Conservation (phyloP, 192 early-diverging fungal species). For the Coemansia sp. region DNA sequence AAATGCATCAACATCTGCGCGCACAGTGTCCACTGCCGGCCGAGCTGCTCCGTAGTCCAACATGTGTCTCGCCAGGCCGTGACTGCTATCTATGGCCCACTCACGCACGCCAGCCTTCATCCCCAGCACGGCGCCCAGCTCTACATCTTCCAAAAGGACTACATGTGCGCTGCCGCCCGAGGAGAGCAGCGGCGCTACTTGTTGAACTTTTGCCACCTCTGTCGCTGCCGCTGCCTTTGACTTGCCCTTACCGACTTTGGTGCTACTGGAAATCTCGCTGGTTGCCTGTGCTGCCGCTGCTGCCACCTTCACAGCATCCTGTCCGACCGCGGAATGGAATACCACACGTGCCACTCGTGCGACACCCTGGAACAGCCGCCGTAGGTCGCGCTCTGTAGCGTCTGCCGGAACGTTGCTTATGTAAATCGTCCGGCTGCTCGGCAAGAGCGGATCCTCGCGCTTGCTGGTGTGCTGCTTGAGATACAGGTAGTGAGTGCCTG, state of each 20-base stretch:
- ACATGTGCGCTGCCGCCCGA: constrained; percentile 70
- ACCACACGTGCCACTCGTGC: constrained; percentile 61
- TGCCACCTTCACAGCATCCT: constrained; percentile 23
- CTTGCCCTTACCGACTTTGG: constrained; percentile 31
- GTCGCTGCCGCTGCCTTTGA: constrained; percentile 20
- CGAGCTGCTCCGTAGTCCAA: constrained; percentile 46
- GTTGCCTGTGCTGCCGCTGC: constrained; percentile 38
- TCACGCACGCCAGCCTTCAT: constrained; percentile 61
- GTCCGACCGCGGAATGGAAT: constrained; percentile 58
- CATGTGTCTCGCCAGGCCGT: constrained; percentile 41
- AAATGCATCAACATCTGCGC: constrained; percentile 69
- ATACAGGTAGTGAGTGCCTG: constrained; percentile 59
- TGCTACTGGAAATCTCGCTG: constrained; percentile 41
- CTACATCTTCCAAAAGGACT: constrained; percentile 71
- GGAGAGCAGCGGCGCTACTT: constrained; percentile 49
- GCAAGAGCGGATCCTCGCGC: constrained; percentile 53
- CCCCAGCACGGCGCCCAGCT: constrained; percentile 63
- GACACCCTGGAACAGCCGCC: constrained; percentile 64
- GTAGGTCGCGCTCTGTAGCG: constrained; percentile 67
- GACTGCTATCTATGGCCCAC: constrained; percentile 39
- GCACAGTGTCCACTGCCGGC: constrained; percentile 57
- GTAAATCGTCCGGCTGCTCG: constrained; percentile 68
- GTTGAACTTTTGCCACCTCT: constrained; percentile 26
- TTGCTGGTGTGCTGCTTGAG: constrained; percentile 60
- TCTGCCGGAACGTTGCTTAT: constrained; percentile 73